Evolutionary conservation across 2,329 filamentous ascomycete genomes (phyloP).

Genomic region (Ceratocystiopsis sp.): DNA sequence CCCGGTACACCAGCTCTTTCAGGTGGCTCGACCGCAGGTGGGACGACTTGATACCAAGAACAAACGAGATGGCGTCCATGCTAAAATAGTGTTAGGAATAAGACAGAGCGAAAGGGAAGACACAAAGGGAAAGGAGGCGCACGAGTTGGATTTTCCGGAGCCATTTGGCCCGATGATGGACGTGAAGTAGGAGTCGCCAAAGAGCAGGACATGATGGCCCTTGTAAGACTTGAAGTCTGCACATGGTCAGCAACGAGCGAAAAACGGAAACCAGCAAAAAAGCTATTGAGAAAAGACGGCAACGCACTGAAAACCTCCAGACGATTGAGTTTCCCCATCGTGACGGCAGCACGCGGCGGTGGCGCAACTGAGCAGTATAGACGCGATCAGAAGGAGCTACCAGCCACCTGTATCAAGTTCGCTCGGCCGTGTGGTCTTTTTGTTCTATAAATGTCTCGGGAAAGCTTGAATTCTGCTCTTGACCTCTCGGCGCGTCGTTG

Average conservation of each 20-base stretch:
- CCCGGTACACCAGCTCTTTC: conserved; percentile 89
- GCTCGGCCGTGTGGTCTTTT: not conserved
- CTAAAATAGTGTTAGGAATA: conserved; percentile 24
- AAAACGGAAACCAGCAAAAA: not conserved
- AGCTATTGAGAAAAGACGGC: not conserved
- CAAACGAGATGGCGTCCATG: conserved; percentile 99
- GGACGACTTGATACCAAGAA: conserved; percentile 96
- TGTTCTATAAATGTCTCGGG: too few relatives aligned
- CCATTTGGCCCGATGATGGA: conserved; percentile 99
- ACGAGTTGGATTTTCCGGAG: conserved; percentile 98
- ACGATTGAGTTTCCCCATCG: conserved; percentile 89
- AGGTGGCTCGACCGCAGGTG: conserved; percentile 88
- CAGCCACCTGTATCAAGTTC: not conserved
- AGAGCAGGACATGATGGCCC: conserved; percentile 82
- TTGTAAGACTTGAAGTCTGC: conserved; percentile 99
- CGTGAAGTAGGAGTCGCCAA: conserved; percentile 96
- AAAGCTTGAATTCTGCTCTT: too few relatives aligned
- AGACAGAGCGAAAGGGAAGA: not conserved
- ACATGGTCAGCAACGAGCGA: not conserved
- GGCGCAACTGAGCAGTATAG: too few relatives aligned
- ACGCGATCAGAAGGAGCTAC: too few relatives aligned
- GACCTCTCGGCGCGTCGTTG: too few relatives aligned
- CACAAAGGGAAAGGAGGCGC: conserved; percentile 18
- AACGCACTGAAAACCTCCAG: conserved; percentile 80
- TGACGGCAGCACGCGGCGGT: conserved; percentile 1